These are phyloP conservation scores for Pestalotiopsis sp. DNA, from an alignment of 2,329 filamentous ascomycete genomes.

Conservation along the genomic window DNA sequence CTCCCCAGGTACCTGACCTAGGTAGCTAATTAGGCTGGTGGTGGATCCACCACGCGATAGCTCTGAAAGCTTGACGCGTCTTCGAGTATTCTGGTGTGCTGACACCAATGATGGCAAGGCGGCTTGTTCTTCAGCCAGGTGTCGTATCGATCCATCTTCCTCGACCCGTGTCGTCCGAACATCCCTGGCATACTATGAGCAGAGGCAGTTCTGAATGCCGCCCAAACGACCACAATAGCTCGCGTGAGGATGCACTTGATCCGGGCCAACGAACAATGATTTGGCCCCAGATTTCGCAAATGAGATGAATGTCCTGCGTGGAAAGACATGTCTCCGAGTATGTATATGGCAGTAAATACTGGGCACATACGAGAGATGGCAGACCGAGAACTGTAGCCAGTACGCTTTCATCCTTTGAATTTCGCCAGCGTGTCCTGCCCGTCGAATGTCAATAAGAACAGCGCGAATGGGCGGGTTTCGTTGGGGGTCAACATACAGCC, in stretches of 20 bases:
- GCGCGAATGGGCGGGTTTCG: background rate
- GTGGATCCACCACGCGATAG: background rate
- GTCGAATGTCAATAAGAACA: background rate
- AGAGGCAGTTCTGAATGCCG: background rate
- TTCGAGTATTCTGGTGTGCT: background rate
- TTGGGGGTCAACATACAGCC: constrained; percentile 54
- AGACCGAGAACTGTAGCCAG: background rate
- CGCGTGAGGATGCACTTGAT: no score
- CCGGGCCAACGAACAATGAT: no score
- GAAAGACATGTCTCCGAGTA: background rate
- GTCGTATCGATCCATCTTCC: background rate
- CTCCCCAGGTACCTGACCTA: no score
- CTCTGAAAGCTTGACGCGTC: background rate
- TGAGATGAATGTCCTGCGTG: no score
- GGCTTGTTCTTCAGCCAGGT: background rate
- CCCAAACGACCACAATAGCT: no score
- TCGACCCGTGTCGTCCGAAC: background rate
- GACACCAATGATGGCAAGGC: background rate
- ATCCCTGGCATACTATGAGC: background rate
- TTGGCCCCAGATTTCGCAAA: no score
- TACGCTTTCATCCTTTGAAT: constrained; percentile 63
- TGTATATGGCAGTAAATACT: background rate
- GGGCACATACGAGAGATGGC: background rate
- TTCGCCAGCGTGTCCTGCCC: constrained; percentile 64
- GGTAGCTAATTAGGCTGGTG: background rate